Evolutionary conservation across 352 stramenopile genomes (phyloP), one percentile per base, ranked within the genome.

Genomic region (Pilasporangium apinafurcum): DNA sequence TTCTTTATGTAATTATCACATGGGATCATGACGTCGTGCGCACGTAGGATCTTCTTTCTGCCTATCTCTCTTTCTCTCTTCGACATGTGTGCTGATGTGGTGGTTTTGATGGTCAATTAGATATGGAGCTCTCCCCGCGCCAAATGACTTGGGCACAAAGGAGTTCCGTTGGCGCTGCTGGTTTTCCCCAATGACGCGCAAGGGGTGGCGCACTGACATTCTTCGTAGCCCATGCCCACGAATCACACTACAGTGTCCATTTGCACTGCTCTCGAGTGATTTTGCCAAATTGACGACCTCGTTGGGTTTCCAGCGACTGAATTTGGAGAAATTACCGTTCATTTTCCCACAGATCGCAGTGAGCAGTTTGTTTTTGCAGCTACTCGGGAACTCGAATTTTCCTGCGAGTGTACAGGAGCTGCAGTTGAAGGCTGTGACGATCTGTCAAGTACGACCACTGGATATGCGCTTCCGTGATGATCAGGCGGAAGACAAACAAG

Each of bases 321-420:
- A 70, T 44, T 62, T 92, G 32, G 75, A 87, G 53, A 64, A 77
- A 14, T 56, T 92, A 18, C 77, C 81, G 38, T 85, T 87, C 54
- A 61, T 90, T 16, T 82, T 90, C 36, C 81, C 81, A 22, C 81
- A 92, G 44, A 53, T 85, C 29, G 68, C 70, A 0, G 46, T 61
- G 17, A 80, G 77, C 21, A 75, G 73, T 16, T 43, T 92, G 32
- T 68, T 92, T 31, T 44, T 92, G 37, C 81, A 92, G 46, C 48
- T 92, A 29, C 51, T 90, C 17, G 81, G 77, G 18, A 90, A 92
- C 60, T 92, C 81, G 4, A 65, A 92, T 42, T 92, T 92, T 44
- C 81, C 81, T 3, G 45, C 60, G 16, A 80, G 66, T 28, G 62
- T 86, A 26, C 51, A 52, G 8, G 37, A 62, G 8, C 37, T 88